phyloP scores from a whole-genome alignment of 176 grass and related monocot genomes.

The Aegilops umbellulata region DNA sequence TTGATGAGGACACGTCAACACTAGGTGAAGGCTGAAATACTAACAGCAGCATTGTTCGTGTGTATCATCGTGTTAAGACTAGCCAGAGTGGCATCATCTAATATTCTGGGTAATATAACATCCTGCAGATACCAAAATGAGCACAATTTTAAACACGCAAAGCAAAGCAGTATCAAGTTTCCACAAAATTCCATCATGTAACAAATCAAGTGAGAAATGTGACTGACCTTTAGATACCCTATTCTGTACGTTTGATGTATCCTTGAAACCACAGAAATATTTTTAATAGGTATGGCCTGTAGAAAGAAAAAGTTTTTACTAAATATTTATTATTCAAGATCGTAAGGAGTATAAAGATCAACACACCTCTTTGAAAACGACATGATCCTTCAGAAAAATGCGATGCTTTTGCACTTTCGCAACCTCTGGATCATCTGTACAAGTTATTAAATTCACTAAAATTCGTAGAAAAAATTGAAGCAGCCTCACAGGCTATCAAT shows the following conservation, averaged over 20 bases:
- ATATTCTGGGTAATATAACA: conserved; percentile 86
- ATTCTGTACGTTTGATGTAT: conserved; percentile 98
- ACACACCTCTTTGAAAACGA: conserved; percentile 95
- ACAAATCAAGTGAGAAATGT: not conserved
- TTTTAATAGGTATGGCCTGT: conserved; percentile 95
- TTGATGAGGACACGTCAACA: conserved; percentile 21
- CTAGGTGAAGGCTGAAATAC: conserved; percentile 34
- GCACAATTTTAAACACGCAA: conserved; percentile 17
- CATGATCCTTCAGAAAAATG: conserved; percentile 92
- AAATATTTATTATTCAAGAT: conserved; percentile 12
- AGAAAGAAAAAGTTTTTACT: conserved; percentile 32
- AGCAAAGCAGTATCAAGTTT: conserved; percentile 8
- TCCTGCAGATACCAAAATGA: conserved; percentile 56
- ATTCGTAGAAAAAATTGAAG: conserved; percentile 1
- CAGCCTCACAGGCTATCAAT: conserved; percentile 6
- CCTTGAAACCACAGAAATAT: conserved; percentile 74
- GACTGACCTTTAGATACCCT: conserved; percentile 91
- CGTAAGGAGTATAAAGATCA: conserved; percentile 31
- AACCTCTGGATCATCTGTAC: conserved; percentile 91
- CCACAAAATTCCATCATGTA: conserved; percentile 4
- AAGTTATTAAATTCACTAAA: conserved; percentile 27
- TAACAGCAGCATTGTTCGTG: conserved; percentile 90
- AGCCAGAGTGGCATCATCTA: conserved; percentile 83
- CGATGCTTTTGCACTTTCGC: conserved; percentile 80
- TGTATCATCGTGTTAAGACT: conserved; percentile 92